Base-by-base conservation (phyloP, 768 basidiomycete species). In the Coprinellus micaceus region DNA sequence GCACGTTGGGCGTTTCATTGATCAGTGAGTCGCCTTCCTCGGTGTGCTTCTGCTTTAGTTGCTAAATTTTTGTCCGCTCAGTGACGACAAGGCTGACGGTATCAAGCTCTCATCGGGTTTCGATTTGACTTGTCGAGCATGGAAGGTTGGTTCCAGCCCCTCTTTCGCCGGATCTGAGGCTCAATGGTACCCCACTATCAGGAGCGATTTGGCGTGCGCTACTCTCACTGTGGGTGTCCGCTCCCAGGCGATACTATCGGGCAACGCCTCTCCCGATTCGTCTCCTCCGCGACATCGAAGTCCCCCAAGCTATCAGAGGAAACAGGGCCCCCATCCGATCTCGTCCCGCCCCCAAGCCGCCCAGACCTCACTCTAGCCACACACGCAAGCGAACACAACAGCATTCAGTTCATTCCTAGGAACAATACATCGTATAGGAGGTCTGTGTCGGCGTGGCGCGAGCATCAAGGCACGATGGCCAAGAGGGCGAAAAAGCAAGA, bases 171-270 rank as follows among this genome's bases (percentile, higher is more conserved):
- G 5, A 4, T 51, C 10, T n/a, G 3, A n/a, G n/a, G n/a, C n/a
- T n/a, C n/a, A n/a, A n/a, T 13, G 33, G 29, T 19, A 13, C 29
- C 3, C 21, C 2, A n/a, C n/a, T 36, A 1, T 36, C 22, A 51
- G 49, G 49, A 70, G 15, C 81, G 82, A 7, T 86, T 81, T 63
- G 71, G 73, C 44, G 66, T 78, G 6, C 69, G 74, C 1, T 88
- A 88, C 67, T 77, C 72, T 47, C 75, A 81, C 58, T 88, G 85
- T 57, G 85, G 85, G 1, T 86, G 85, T 61, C 76, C 81, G 0
- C 64, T 74, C 4, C 77, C 79, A 0, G 79, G 77, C 5, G 74
- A 75, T 29, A 75, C 70, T 4, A 71, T 81, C 6, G 69, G 74
- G 1, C 72, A 79, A 60, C 73, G 70, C 33, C 67, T 83, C 33